These are phyloP conservation scores for Benincasa hispida DNA, from an alignment of 306 rosid species.

Conservation along the genomic window DNA sequence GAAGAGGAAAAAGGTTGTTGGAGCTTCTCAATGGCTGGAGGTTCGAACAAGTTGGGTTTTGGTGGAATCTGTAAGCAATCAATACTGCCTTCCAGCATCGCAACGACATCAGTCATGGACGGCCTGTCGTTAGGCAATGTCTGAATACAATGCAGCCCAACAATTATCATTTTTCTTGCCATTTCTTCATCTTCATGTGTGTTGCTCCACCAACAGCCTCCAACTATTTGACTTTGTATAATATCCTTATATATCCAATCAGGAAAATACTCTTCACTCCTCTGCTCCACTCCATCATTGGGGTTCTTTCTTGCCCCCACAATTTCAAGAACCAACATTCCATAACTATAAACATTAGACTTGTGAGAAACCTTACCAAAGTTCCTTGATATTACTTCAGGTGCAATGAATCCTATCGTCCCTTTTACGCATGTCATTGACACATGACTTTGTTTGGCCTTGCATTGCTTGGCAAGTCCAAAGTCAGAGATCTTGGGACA, in stretches of 20 bases:
- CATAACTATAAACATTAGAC: conserved; percentile 6
- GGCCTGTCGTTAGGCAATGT: background rate
- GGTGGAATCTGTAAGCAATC: conserved; percentile 4
- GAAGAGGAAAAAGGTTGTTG: background rate
- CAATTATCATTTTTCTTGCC: background rate
- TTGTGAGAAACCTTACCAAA: background rate
- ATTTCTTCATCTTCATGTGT: background rate
- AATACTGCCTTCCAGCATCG: background rate
- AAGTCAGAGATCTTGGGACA: conserved; percentile 72
- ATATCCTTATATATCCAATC: background rate
- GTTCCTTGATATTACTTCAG: background rate
- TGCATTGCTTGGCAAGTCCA: conserved; percentile 28
- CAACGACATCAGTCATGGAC: background rate
- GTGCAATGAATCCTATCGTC: background rate
- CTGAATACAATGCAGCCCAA: background rate
- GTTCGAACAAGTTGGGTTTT: background rate
- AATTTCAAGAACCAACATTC: conserved; percentile 8
- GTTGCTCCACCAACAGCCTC: background rate
- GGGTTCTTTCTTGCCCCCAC: conserved; percentile 3
- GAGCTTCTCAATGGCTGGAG: background rate
- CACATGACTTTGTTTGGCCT: background rate
- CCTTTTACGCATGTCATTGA: background rate
- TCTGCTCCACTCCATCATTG: background rate
- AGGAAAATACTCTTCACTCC: conserved; percentile 1
- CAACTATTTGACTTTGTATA: background rate